Base-by-base conservation (phyloP, 2,329 filamentous ascomycete genomes). In the Phaeosphaeriaceae sp. region DNA sequence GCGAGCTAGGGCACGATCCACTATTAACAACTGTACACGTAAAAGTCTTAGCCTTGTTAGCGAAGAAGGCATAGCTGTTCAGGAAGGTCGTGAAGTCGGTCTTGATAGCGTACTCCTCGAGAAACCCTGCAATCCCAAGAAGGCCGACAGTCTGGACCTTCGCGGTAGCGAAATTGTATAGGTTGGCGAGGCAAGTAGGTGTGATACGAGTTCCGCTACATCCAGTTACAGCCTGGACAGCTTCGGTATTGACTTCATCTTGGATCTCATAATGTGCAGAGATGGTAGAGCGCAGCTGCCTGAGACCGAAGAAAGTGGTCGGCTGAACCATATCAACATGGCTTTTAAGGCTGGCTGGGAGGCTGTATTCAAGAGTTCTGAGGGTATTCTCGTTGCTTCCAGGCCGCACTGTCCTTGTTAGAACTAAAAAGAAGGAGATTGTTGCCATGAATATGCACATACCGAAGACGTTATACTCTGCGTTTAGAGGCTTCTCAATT, bases 241-340 rank as follows among this genome's bases (percentile, higher is more conserved):
- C 52, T 1, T 53, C 44, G 16, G 28, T 48, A 16, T 41, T 29
- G 39, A 54, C 13, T 13, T 46, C 48, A 4, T 58, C 50, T 18
- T 32, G 33, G 29, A 62, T 42, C 7, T 32, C 30, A 36, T 62
- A 56, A 40, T 52, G 46, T 42, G 59, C 59, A 9, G 46, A 54
- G 28, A 60, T 58, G n/a, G 56, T 57, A 4, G 57, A 56, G n/a
- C 58, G 52, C 8, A 58, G 46, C 11, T 51, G 47, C 42, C 53
- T 49, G 11, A 56, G 44, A 11, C 54, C 52, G 18, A 63, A 60
- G 56, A 80, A 81, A 37, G 74, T 80, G 3, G 79, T 81, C 0
- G 79, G 79, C n/a, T 79, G 76, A 34, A 83, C 76, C 21, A 80
- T 68, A 30, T 79, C 72, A 50, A 79, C 71, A 46, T 76, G 60